These are phyloP conservation scores for Trichoderma sp. DNA, from an alignment of 2,329 filamentous ascomycete genomes.

Conservation along the genomic window DNA sequence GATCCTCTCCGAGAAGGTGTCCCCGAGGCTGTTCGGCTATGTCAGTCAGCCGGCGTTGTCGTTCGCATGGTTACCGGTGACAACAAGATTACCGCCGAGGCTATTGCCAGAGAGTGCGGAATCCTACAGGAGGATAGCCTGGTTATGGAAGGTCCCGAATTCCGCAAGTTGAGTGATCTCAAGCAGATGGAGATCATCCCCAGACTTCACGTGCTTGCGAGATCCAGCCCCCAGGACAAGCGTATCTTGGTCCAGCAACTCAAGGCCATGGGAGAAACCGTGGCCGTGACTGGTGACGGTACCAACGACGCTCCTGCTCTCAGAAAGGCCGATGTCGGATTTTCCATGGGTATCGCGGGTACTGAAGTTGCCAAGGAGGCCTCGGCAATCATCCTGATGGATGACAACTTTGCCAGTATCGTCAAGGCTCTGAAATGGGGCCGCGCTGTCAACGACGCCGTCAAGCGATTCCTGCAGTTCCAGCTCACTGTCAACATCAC, in stretches of 20 bases:
- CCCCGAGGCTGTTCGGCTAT: conserved; percentile 67
- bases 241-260: conserved; percentile 68
- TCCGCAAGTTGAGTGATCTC: conserved; percentile 66
- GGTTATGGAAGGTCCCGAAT: conserved; percentile 75
- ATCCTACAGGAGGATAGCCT: conserved; percentile 66
- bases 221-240: conserved; percentile 76
- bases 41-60: conserved; percentile 72
- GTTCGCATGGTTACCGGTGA: conserved; percentile 86
- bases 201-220: conserved; percentile 66
- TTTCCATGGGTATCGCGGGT: conserved; percentile 81
- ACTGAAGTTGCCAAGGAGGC: conserved; percentile 84
- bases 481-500: conserved; percentile 90
- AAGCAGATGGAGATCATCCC: conserved; percentile 68
- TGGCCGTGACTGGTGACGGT: conserved; percentile 79
- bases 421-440: conserved; percentile 82
- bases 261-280: conserved; percentile 71
- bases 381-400: conserved; percentile 82
- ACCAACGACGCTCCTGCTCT: conserved; percentile 81
- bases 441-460: conserved; percentile 71
- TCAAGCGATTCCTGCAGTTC: conserved; percentile 74
- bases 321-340: conserved; percentile 77
- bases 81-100: conserved; percentile 74
- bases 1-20: conserved; percentile 75
- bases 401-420: conserved; percentile 84
- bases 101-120: conserved; percentile 75